These are phyloP conservation scores for Sphaerobolus stellatus DNA, from an alignment of 1,284 basidiomycete genomes.

Conservation along the genomic window DNA sequence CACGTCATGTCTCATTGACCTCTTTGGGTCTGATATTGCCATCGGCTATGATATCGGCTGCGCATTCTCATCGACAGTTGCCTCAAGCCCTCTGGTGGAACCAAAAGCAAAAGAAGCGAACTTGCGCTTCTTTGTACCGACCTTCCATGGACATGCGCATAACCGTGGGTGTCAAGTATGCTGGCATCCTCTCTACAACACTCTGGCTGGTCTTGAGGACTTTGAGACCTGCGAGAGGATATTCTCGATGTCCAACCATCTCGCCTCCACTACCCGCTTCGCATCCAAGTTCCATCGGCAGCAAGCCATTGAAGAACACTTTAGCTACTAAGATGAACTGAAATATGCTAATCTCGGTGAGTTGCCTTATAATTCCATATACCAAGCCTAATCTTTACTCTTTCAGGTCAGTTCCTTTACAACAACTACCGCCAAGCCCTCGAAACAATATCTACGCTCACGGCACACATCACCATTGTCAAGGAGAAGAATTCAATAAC, in stretches of 20 bases:
- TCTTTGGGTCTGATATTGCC: conserved; percentile 19
- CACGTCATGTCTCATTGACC: conserved; percentile 23
- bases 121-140: conserved; percentile 20
- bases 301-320: conserved; percentile 23
- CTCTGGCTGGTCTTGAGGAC: conserved; percentile 31
- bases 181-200: conserved; percentile 25
- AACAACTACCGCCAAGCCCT: conserved; percentile 27
- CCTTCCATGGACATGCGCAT: conserved; percentile 20
- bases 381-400: background rate
- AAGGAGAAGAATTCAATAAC: background rate
- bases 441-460: conserved; percentile 8
- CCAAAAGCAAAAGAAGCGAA: conserved; percentile 1
- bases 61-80: conserved; percentile 27
- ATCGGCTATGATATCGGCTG: conserved; percentile 40
- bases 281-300: conserved; percentile 25
- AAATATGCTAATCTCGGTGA: conserved; percentile 16
- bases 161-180: conserved; percentile 23
- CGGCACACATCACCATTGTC: conserved; percentile 5
- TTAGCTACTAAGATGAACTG: conserved; percentile 19
- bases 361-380: conserved; percentile 1
- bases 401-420: conserved; percentile 22
- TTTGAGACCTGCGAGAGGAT: conserved; percentile 31
- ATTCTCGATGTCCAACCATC: conserved; percentile 33
- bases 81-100: conserved; percentile 24
- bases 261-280: conserved; percentile 23